Percentiles rank a stretch among this genome's conserved stretches.
Conservation (phyloP, 2,329 filamentous ascomycete genomes). For the Aspergillus eucalypticola region DNA sequence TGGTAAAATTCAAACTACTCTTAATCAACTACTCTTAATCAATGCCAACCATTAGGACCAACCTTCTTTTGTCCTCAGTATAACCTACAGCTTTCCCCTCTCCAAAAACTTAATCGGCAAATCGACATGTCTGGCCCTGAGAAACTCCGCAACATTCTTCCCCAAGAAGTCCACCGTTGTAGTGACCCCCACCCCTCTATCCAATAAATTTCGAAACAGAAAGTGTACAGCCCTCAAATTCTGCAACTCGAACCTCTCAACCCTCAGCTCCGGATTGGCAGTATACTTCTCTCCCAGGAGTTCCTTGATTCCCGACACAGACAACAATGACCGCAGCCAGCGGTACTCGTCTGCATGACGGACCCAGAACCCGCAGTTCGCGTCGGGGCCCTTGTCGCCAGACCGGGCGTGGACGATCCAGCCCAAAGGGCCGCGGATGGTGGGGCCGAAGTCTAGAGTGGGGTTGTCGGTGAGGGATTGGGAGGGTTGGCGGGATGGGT, state of each 20-base stretch:
- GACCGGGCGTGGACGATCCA: slow-evolving; percentile 40
- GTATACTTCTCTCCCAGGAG: slow-evolving; percentile 29
- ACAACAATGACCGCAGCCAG: slow-evolving; percentile 40
- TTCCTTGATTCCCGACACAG: slow-evolving; percentile 17
- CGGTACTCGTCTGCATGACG: slow-evolving; percentile 44
- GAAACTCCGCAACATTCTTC: slow-evolving; percentile 41
- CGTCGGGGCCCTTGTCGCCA: slow-evolving; percentile 49
- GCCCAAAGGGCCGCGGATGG: slow-evolving; percentile 30
- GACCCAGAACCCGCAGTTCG: slow-evolving; percentile 51
- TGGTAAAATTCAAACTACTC: no score
- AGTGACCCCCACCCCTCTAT: slow-evolving; percentile 36
- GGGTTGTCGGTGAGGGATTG: slow-evolving; percentile 15
- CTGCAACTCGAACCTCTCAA: slow-evolving; percentile 51
- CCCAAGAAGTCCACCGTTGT: slow-evolving; percentile 40
- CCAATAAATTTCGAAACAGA: slow-evolving; percentile 38
- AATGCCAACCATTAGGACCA: no score
- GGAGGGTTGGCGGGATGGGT: slow-evolving; percentile 20
- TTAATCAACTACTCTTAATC: no score
- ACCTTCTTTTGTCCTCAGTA: no score
- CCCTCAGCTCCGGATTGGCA: slow-evolving; percentile 17
- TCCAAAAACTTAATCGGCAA: slow-evolving; percentile 36
- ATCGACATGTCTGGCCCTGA: slow-evolving; percentile 35
- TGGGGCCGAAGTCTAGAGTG: slow-evolving; percentile 24
- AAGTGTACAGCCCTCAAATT: slow-evolving; percentile 43
- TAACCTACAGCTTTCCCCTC: slow-evolving; percentile 23